These are phyloP conservation scores for Globisporangium takayamanum DNA, from an alignment of 352 stramenopile genomes.

Conservation along the genomic window DNA sequence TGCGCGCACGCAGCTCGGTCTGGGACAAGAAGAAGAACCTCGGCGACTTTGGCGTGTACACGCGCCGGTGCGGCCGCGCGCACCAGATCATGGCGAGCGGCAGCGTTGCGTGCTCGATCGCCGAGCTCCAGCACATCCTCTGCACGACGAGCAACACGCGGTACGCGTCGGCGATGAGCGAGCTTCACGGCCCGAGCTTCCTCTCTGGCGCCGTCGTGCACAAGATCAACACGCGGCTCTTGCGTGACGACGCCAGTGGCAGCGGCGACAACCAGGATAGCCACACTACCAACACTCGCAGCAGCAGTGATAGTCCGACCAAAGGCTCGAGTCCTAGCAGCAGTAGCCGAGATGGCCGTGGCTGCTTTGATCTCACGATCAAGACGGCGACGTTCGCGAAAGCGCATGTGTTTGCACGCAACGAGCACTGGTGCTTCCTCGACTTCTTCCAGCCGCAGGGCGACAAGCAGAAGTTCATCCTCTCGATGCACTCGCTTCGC, in stretches of 20 bases:
- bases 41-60: conserved; percentile 18
- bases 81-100: conserved; percentile 15
- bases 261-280: no score
- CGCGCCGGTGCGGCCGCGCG: conserved; percentile 10
- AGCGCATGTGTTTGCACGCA: conserved; percentile 18
- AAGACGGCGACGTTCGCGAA: conserved; percentile 29
- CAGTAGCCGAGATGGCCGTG: background rate
- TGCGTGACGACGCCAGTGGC: background rate
- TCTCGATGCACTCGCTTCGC: conserved; percentile 31
- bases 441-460: conserved; percentile 16
- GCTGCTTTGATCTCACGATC: conserved; percentile 14
- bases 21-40: conserved; percentile 15
- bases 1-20: conserved; percentile 13
- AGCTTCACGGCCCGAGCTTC: conserved; percentile 28
- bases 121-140: conserved; percentile 27
- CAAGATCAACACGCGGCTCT: conserved; percentile 12
- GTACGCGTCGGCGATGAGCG: conserved; percentile 25
- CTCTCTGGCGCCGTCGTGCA: conserved; percentile 24
- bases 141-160: conserved; percentile 11
- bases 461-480: conserved; percentile 20
- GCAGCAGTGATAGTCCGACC: background rate
- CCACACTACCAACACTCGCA: background rate
- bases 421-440: conserved; percentile 33
- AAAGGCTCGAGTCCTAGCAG: no score
- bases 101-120: conserved; percentile 33